Conservation (phyloP, 148 eudicot genomes). For the Rhododendron ovatum region DNA sequence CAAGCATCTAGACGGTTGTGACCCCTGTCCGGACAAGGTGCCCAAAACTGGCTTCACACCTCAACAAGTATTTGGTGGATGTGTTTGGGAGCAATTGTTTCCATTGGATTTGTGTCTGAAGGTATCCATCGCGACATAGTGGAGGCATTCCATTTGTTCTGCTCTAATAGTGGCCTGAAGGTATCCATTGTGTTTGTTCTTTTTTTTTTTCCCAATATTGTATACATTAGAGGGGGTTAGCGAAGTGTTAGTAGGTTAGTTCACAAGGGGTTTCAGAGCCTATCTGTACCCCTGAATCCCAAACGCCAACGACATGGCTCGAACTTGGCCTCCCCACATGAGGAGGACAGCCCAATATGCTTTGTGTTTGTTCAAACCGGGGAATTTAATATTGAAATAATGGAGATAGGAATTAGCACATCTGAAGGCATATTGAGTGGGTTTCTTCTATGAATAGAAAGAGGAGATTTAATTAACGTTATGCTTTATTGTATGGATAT, state of each 20-base stretch:
- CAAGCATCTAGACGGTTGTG: too few relatives aligned
- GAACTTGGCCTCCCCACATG: too few relatives aligned
- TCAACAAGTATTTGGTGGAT: too few relatives aligned
- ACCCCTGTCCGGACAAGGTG: too few relatives aligned
- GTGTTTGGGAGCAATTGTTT: not conserved
- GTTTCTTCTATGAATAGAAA: not conserved
- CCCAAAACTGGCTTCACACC: too few relatives aligned
- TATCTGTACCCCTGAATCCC: too few relatives aligned
- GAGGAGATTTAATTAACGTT: not conserved
- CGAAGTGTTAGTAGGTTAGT: too few relatives aligned
- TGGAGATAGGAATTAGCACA: not conserved
- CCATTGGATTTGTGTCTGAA: not conserved
- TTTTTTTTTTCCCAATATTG: too few relatives aligned
- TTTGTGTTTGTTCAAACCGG: not conserved
- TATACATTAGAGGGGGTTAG: too few relatives aligned
- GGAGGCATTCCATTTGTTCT: not conserved
- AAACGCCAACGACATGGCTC: too few relatives aligned
- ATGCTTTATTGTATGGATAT: not conserved
- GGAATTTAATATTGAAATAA: not conserved
- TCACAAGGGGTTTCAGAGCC: too few relatives aligned
- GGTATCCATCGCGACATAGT: not conserved
- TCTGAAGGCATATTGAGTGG: not conserved
- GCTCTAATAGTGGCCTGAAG: not conserved
- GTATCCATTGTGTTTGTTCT: not conserved
- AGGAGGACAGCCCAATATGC: too few relatives aligned